phyloP scores from a whole-genome alignment of 805 yeast species.

The Ogataea chonburiensis region DNA sequence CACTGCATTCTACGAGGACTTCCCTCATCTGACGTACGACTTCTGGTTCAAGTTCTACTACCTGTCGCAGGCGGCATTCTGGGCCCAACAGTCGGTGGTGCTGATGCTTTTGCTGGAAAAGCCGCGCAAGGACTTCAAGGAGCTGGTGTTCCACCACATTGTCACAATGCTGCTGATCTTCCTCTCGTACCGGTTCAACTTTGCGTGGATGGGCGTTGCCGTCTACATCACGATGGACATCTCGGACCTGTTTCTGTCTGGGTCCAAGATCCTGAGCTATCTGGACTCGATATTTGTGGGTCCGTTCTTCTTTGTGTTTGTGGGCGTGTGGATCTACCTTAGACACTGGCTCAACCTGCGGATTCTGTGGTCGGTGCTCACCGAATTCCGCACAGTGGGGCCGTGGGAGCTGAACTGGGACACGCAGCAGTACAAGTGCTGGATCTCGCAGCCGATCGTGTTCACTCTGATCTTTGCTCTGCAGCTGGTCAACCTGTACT shows the following conservation, averaged over 20 bases:
- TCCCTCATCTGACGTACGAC: slow-evolving; percentile 80
- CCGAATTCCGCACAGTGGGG: slow-evolving; percentile 87
- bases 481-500: slow-evolving; percentile 82
- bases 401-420: slow-evolving; percentile 77
- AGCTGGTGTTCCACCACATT: slow-evolving; percentile 89
- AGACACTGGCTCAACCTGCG: slow-evolving; percentile 83
- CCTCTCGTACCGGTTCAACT: slow-evolving; percentile 89
- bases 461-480: slow-evolving; percentile 73
- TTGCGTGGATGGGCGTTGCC: slow-evolving; percentile 92
- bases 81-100: slow-evolving; percentile 94
- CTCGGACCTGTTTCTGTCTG: slow-evolving; percentile 83
- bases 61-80: slow-evolving; percentile 90
- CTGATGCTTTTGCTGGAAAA: slow-evolving; percentile 82
- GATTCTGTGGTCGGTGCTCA: slow-evolving; percentile 79
- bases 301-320: slow-evolving; percentile 68
- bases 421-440: slow-evolving; percentile 93
- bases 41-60: slow-evolving; percentile 76
- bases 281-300: slow-evolving; percentile 63
- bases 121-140: slow-evolving; percentile 92
- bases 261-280: slow-evolving; percentile 85
- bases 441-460: slow-evolving; percentile 90
- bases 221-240: slow-evolving; percentile 95
- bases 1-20: slow-evolving; percentile 69
- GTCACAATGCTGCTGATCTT: slow-evolving; percentile 86
- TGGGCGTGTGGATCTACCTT: slow-evolving; percentile 76